These are phyloP conservation scores for Plasmodium inui DNA, from an alignment of 169 alveolate genomes.

Conservation along the genomic window DNA sequence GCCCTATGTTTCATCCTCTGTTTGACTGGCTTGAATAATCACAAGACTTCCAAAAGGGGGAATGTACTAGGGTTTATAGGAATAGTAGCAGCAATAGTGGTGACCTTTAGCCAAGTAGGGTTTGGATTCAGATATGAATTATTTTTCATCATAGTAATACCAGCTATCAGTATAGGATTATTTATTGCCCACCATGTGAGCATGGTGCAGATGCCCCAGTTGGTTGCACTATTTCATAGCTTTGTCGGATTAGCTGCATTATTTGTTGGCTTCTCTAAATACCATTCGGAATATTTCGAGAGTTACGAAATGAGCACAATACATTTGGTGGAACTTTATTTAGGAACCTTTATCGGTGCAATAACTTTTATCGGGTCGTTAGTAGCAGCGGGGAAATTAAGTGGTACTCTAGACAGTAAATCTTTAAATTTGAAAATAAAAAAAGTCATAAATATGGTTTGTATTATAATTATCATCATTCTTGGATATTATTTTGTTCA, in stretches of 20 bases:
- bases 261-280: conserved; percentile 87
- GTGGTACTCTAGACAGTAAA: conserved; percentile 87
- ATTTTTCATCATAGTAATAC: conserved; percentile 71
- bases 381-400: conserved; percentile 94
- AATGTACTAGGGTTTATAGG: conserved; percentile 90
- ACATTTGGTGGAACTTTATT: conserved; percentile 83
- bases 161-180: conserved; percentile 78
- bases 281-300: conserved; percentile 76
- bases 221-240: conserved; percentile 95
- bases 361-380: conserved; percentile 95
- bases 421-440: conserved; percentile 88
- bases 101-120: conserved; percentile 82
- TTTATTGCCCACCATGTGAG: conserved; percentile 85
- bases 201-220: conserved; percentile 91
- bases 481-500: conserved; percentile 77
- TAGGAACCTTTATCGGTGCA: conserved; percentile 93
- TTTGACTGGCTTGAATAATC: conserved; percentile 86
- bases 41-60: conserved; percentile 91
- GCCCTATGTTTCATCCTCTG: conserved; percentile 82
- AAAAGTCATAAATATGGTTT: conserved; percentile 79
- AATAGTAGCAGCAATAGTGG: conserved; percentile 86
- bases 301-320: conserved; percentile 57
- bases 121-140: conserved; percentile 76
- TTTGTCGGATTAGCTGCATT: conserved; percentile 97
- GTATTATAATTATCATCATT: conserved; percentile 76